Evolutionary conservation across 495 filamentous ascomycete species (phyloP).

Genomic region (Daldinia childiae): DNA sequence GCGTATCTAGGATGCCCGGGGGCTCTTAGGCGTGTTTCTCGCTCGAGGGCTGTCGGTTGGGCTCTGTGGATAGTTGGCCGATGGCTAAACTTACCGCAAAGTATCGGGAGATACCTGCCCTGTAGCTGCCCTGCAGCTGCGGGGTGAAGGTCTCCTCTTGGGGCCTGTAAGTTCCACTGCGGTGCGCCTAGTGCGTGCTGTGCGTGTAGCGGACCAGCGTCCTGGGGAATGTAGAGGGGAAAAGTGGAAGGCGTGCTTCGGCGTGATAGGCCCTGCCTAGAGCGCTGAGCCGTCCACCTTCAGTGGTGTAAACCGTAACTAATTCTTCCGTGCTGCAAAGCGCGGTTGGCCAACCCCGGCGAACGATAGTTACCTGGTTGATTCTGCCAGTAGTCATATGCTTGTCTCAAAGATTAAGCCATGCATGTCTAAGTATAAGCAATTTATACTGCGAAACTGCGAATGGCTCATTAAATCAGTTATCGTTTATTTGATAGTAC

Average conservation of each 20-base stretch:
- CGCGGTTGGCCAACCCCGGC: no score
- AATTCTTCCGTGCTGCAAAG: no score
- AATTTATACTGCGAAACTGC: no score
- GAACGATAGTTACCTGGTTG: no score
- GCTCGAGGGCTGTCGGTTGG: conserved; percentile 39
- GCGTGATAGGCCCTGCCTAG: conserved; percentile 2
- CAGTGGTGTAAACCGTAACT: no score
- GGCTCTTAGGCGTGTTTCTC: conserved; percentile 39
- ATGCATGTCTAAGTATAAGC: no score
- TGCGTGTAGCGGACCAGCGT: conserved; percentile 10
- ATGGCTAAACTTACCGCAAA: conserved; percentile 4
- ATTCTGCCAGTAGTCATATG: no score
- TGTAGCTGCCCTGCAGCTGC: neutral
- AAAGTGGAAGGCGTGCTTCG: conserved; percentile 9
- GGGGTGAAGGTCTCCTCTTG: conserved; percentile 4
- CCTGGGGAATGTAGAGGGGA: conserved; percentile 10
- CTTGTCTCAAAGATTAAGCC: no score
- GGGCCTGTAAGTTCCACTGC: conserved; percentile 7
- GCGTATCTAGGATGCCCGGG: conserved; percentile 26
- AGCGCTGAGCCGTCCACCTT: neutral
- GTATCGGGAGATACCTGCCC: conserved; percentile 4
- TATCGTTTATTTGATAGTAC: no score
- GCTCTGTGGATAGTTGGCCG: conserved; percentile 9
- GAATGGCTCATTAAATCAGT: no score
- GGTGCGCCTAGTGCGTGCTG: neutral